Evolutionary conservation across 2,329 filamentous ascomycete genomes (phyloP).

Genomic region (Cyanodermella asteris): DNA sequence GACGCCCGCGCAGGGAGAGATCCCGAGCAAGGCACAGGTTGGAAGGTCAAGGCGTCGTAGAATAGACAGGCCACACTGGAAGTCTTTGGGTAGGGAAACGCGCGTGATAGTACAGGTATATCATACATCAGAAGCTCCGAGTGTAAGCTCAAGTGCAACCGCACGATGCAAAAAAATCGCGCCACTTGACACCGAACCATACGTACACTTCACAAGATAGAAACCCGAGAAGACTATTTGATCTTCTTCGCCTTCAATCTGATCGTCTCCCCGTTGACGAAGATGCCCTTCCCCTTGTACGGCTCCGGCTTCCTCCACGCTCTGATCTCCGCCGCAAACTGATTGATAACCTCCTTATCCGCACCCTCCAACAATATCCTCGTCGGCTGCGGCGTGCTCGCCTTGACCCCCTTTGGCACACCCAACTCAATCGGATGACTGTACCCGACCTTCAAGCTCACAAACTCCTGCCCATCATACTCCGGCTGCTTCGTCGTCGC

Average conservation of each 20-base stretch:
- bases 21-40: no score
- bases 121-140: no score
- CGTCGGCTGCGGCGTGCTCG: constrained; percentile 75
- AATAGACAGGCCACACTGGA: no score
- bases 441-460: constrained; percentile 87
- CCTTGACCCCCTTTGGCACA: constrained; percentile 62
- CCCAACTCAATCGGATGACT: constrained; percentile 85
- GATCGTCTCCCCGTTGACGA: constrained; percentile 93
- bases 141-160: no score
- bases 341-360: constrained; percentile 69
- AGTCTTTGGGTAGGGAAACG: no score
- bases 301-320: constrained; percentile 83
- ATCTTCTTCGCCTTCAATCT: constrained; percentile 97
- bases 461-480: constrained; percentile 68
- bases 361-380: constrained; percentile 74
- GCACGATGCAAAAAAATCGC: no score
- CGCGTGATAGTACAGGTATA: no score
- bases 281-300: constrained; percentile 98
- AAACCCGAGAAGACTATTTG: constrained; percentile 34
- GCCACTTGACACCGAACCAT: constrained; percentile 1
- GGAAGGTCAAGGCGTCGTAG: no score
- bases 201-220: constrained; percentile 6
- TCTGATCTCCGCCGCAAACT: constrained; percentile 74
- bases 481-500: constrained; percentile 43
- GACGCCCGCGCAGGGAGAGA: no score